Evolutionary conservation across 2,329 filamentous ascomycete genomes (phyloP).

Genomic region (Beauveria brongniartii): DNA sequence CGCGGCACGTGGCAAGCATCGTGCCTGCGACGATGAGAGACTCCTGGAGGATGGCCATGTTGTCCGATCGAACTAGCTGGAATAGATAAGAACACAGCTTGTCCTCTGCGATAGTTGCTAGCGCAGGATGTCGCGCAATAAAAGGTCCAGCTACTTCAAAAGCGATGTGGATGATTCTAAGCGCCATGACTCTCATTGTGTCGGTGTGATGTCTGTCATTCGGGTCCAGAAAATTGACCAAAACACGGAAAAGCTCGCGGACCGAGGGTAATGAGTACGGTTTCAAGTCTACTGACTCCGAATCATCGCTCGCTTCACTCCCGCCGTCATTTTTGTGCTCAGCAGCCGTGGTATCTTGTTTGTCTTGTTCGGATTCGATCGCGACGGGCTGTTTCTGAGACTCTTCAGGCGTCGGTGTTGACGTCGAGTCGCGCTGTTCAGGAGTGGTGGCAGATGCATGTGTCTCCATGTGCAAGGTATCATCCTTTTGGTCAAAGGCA

Average conservation of each 20-base stretch:
- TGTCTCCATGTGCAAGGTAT: constrained; percentile 73
- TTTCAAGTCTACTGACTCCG: constrained; percentile 54
- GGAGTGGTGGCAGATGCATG: constrained; percentile 21
- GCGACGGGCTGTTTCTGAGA: not conserved
- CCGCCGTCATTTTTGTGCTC: constrained; percentile 14
- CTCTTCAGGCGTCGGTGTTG: constrained; percentile 1
- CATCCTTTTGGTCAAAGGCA: constrained; percentile 58
- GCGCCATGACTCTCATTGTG: constrained; percentile 91
- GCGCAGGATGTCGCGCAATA: constrained; percentile 82
- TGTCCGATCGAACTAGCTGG: constrained; percentile 91
- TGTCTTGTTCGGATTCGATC: constrained; percentile 2
- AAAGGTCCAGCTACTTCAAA: constrained; percentile 93
- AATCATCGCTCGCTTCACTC: constrained; percentile 30
- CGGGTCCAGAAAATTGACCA: constrained; percentile 89
- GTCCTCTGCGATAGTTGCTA: constrained; percentile 84
- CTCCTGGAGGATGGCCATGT: constrained; percentile 89
- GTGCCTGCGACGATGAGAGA: constrained; percentile 89
- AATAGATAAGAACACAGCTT: constrained; percentile 90
- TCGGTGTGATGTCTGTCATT: constrained; percentile 90
- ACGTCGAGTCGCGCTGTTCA: constrained; percentile 6
- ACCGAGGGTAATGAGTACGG: constrained; percentile 95
- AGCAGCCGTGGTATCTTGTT: constrained; percentile 13
- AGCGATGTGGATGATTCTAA: constrained; percentile 94
- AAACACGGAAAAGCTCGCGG: constrained; percentile 82
- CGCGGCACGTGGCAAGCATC: constrained; percentile 79